phyloP scores from a whole-genome alignment of 1,284 basidiomycete genomes.

The Malassezia nana region DNA sequence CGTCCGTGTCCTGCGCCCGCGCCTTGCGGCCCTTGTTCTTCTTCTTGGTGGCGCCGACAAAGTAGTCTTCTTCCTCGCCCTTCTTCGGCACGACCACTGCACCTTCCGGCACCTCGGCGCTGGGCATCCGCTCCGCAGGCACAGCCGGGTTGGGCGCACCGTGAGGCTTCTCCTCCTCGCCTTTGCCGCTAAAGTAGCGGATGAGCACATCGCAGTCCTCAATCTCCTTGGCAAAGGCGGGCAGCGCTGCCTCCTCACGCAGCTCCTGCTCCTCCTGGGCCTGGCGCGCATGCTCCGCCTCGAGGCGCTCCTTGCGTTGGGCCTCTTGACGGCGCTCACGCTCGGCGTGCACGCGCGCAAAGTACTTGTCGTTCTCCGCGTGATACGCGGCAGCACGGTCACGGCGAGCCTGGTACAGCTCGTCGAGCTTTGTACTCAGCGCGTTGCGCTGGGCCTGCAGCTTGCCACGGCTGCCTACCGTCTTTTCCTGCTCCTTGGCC shows the following conservation, averaged over 20 bases:
- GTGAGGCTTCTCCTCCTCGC: constrained; percentile 38
- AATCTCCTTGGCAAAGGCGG: constrained; percentile 85
- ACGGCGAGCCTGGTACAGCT: constrained; percentile 68
- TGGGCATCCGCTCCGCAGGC: constrained; percentile 74
- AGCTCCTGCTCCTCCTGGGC: constrained; percentile 69
- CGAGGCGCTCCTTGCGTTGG: constrained; percentile 67
- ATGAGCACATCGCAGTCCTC: constrained; percentile 94
- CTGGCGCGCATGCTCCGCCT: constrained; percentile 72
- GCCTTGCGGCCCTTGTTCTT: constrained; percentile 60
- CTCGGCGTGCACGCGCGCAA: constrained; percentile 35
- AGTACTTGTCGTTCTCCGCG: constrained; percentile 38
- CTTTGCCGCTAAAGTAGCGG: constrained; percentile 61
- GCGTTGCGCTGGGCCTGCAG: constrained; percentile 78
- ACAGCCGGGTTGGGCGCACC: constrained; percentile 57
- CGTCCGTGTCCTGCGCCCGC: constrained; percentile 15
- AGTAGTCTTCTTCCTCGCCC: constrained; percentile 67
- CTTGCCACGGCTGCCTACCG: constrained; percentile 68
- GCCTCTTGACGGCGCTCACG: constrained; percentile 61
- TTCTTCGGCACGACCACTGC: constrained; percentile 72
- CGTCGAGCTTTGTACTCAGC: constrained; percentile 55
- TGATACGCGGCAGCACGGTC: constrained; percentile 51
- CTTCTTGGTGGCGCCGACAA: constrained; percentile 60
- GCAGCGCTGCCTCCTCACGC: constrained; percentile 78
- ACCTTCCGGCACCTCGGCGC: constrained; percentile 56
- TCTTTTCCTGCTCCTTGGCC: constrained; percentile 76